Conservation (phyloP, 768 basidiomycete genomes). For the Boletus sp. region DNA sequence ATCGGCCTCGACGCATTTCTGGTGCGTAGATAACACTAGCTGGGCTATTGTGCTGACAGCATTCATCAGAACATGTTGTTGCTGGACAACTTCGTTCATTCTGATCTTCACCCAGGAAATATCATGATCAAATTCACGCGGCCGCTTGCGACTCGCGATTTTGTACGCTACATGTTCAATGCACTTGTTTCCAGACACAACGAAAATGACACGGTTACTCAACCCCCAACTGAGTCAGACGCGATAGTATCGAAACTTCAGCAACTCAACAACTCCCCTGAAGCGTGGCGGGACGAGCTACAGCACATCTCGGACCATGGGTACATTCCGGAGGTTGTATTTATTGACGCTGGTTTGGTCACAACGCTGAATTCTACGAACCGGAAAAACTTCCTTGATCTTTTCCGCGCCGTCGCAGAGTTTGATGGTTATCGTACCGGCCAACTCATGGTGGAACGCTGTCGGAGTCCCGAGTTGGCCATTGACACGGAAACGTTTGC, state of each 20-base stretch:
- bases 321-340: constrained; percentile 91
- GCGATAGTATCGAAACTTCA: constrained; percentile 69
- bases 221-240: constrained; percentile 45
- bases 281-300: constrained; percentile 71
- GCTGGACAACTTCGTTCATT: constrained; percentile 95
- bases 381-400: constrained; percentile 90
- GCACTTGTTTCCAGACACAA: constrained; percentile 45
- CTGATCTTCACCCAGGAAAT: constrained; percentile 89
- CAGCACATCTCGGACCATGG: constrained; percentile 58
- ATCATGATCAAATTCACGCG: constrained; percentile 97
- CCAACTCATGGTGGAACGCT: constrained; percentile 94
- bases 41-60: background rate
- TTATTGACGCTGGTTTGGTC: constrained; percentile 94
- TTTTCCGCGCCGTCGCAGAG: constrained; percentile 92
- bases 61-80: constrained; percentile 86
- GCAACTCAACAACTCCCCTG: constrained; percentile 51
- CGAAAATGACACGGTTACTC: constrained; percentile 19
- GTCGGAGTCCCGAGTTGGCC: constrained; percentile 84
- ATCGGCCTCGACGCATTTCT: constrained; percentile 94
- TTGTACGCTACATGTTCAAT: constrained; percentile 58
- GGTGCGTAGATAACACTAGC: constrained; percentile 43
- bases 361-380: constrained; percentile 82
- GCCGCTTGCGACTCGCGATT: constrained; percentile 65
- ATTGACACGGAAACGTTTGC: constrained; percentile 94
- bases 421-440: constrained; percentile 97